Evolutionary conservation across 176 grass and related monocot species (phyloP).

Genomic region (Carex parvula): DNA sequence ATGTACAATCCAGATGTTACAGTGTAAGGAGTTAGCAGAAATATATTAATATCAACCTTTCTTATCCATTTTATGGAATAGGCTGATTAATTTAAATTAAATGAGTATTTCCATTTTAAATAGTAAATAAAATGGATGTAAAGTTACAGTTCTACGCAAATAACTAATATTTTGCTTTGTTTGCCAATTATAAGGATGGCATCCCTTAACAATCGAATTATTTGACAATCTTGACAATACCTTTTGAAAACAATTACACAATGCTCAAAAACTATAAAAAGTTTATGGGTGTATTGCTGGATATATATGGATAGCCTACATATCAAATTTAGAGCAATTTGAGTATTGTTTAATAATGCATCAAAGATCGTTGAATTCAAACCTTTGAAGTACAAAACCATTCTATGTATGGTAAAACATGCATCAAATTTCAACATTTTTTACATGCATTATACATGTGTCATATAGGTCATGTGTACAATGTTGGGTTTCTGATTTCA

Average conservation of each 20-base stretch:
- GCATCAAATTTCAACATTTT: neutral
- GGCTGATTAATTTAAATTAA: neutral
- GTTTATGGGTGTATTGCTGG: neutral
- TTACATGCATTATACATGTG: neutral
- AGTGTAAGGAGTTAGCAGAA: constrained; percentile 1
- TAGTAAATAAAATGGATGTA: neutral
- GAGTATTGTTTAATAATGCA: neutral
- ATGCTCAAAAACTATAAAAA: neutral
- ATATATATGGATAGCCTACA: neutral
- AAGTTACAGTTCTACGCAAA: neutral
- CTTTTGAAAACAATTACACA: neutral
- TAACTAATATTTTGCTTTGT: neutral
- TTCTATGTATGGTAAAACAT: neutral
- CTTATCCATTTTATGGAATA: neutral
- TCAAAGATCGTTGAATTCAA: neutral
- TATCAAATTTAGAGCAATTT: neutral
- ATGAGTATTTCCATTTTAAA: neutral
- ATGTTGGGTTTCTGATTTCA: neutral
- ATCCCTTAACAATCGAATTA: neutral
- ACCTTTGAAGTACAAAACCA: neutral
- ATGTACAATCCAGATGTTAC: constrained; percentile 25
- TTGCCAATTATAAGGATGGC: neutral
- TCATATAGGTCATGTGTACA: neutral
- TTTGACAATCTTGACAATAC: neutral
- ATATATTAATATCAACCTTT: neutral